A percentile compares a stretch with the other conserved stretches of the same genome.
Conservation (phyloP, 2,329 filamentous ascomycete species). For the Colletotrichum godetiae region DNA sequence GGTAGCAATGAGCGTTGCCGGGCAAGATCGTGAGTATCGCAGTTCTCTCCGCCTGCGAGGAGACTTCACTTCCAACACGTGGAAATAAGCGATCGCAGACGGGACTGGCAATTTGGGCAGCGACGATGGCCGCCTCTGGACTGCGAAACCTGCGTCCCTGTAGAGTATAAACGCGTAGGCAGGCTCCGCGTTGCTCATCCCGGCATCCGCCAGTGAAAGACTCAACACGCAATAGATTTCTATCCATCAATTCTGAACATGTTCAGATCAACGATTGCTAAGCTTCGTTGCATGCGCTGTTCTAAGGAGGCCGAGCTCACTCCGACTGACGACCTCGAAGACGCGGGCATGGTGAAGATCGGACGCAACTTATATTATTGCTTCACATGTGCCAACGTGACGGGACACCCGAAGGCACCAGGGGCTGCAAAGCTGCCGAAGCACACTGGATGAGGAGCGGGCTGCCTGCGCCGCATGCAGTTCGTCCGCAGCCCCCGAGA, state of each 20-base stretch:
- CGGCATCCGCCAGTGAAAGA: neutral
- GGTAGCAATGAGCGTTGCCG: no score
- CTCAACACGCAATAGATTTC: neutral
- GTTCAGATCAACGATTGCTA: neutral
- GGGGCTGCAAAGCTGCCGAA: neutral
- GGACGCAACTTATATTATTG: neutral
- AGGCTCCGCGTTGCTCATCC: no score
- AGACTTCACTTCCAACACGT: no score
- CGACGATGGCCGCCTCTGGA: no score
- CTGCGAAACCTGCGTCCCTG: no score
- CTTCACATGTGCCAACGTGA: neutral
- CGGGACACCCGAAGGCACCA: neutral
- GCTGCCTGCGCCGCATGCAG: neutral
- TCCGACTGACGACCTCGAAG: neutral
- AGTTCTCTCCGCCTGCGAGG: no score
- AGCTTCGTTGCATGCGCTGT: neutral
- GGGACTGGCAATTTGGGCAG: no score
- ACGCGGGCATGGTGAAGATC: neutral
- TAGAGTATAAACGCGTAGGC: no score
- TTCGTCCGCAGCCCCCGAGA: neutral
- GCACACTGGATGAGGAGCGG: neutral
- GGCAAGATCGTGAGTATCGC: no score
- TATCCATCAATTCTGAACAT: neutral
- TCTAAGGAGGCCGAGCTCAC: neutral
- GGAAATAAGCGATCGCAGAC: no score